Percentiles rank a stretch among this genome's conserved stretches.
These are phyloP conservation scores for Solanum medicagineum DNA, from an alignment of 257 asterid species.

Conservation along the genomic window DNA sequence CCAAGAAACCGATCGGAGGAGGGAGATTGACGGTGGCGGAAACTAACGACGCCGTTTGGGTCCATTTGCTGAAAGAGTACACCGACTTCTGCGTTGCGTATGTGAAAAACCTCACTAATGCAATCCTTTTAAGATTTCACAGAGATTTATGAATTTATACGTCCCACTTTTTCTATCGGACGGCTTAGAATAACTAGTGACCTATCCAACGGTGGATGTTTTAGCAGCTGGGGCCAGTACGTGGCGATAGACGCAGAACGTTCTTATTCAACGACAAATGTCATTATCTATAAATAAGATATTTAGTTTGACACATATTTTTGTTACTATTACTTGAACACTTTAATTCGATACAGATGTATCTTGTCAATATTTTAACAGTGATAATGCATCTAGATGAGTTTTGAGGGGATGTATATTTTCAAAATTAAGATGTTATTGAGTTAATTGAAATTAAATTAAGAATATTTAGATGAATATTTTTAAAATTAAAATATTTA, in stretches of 20 bases:
- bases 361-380: too few relatives aligned
- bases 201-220: background rate
- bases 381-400: too few relatives aligned
- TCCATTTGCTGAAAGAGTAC: conserved; percentile 20
- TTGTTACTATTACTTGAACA: too few relatives aligned
- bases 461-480: background rate
- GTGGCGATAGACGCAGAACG: conserved; percentile 5
- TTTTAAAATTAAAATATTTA: background rate
- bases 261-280: background rate
- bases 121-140: background rate
- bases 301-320: background rate
- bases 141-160: background rate
- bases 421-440: too few relatives aligned
- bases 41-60: conserved; percentile 20
- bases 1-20: conserved; percentile 54
- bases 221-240: background rate
- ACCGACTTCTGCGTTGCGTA: background rate
- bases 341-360: too few relatives aligned
- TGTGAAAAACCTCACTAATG: background rate
- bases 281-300: background rate
- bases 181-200: background rate
- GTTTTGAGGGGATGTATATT: too few relatives aligned
- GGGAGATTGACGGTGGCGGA: conserved; percentile 51
- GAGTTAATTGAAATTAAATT: background rate
- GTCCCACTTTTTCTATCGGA: background rate